Evolutionary conservation across 1,284 basidiomycete species (phyloP).

Genomic region (Austroboletus niveus): DNA sequence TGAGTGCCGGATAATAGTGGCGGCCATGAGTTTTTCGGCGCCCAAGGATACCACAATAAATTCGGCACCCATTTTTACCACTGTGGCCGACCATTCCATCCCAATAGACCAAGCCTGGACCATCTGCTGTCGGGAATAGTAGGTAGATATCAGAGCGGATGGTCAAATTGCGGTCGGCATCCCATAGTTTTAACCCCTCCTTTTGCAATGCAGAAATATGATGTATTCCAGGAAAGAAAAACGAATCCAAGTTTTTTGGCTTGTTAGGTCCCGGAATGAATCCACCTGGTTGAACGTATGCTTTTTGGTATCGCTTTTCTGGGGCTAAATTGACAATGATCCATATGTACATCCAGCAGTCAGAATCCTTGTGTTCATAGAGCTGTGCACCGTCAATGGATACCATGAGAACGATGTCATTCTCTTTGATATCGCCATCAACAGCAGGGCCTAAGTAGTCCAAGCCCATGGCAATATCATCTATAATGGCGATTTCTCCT

Average conservation of each 20-base stretch:
- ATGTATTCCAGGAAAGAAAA: no score
- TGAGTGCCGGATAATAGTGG: not conserved
- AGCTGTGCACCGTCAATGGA: conserved; percentile 1
- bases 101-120: conserved; percentile 1
- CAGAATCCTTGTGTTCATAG: conserved; percentile 1
- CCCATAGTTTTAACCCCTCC: no score
- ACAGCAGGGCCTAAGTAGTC: no score
- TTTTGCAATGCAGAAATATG: no score
- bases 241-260: no score
- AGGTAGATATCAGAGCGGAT: not conserved
- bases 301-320: not conserved
- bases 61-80: not conserved
- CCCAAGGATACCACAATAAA: not conserved
- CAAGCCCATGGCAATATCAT: no score
- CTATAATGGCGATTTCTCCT: no score
- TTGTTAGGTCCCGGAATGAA: no score
- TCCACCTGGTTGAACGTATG: no score
- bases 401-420: not conserved
- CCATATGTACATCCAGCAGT: conserved; percentile 10
- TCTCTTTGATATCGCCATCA: not conserved
- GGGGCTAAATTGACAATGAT: conserved; percentile 1
- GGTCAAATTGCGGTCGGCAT: no score
- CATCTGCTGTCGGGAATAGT: not conserved
- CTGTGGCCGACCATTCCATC: not conserved
- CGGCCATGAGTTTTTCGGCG: not conserved